Conservation (phyloP, 305 asterid species). For the Plantago coronopus region DNA sequence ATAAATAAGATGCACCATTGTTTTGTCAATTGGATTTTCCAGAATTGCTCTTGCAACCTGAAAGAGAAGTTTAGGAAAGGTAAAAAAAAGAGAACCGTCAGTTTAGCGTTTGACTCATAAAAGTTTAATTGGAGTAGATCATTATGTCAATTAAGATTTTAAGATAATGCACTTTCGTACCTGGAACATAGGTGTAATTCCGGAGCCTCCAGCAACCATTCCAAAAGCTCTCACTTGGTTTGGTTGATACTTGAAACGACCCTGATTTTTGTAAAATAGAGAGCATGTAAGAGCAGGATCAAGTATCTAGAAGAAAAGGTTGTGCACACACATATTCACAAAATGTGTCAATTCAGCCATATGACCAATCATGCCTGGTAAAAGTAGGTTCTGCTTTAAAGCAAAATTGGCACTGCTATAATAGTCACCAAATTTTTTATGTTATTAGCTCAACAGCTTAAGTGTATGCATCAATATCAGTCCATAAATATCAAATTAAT, state of each 20-base stretch:
- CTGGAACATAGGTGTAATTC: constrained; percentile 99
- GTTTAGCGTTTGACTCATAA: neutral
- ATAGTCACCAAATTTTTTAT: neutral
- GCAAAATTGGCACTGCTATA: neutral
- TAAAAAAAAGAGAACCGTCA: neutral
- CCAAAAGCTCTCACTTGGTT: constrained; percentile 90
- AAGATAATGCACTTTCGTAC: constrained; percentile 30
- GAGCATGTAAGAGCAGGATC: constrained; percentile 9
- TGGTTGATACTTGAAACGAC: constrained; percentile 82
- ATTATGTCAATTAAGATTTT: neutral
- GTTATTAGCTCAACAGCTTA: neutral
- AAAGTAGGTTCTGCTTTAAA: neutral
- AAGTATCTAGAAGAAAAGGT: neutral
- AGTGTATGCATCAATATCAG: neutral
- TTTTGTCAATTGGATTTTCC: constrained; percentile 72
- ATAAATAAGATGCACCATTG: constrained; percentile 77
- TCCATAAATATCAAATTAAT: neutral
- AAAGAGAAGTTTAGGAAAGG: constrained; percentile 16
- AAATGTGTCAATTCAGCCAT: no score
- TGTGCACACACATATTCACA: no score
- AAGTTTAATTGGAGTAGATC: no score
- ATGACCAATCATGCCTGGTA: no score
- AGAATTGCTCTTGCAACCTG: constrained; percentile 90
- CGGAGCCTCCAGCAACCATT: constrained; percentile 98
- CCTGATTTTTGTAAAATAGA: constrained; percentile 35